These are phyloP conservation scores for Nothophoma quercina DNA, from an alignment of 2,329 filamentous ascomycete species.

Conservation along the genomic window DNA sequence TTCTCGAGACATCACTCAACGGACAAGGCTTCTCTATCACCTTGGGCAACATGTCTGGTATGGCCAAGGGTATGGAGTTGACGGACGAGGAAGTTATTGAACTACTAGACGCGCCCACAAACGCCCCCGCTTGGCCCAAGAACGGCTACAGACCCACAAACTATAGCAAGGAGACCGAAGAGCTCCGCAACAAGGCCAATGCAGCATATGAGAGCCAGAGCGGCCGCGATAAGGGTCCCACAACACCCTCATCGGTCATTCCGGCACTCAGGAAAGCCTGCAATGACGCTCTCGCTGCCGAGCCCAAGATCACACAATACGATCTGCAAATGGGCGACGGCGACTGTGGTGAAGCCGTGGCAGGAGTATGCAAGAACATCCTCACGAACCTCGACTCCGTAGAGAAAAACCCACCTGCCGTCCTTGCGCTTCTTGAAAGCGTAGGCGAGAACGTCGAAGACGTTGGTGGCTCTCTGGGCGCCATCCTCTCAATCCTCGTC, in stretches of 20 bases:
- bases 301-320: conserved; percentile 70
- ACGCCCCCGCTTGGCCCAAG: conserved; percentile 61
- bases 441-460: conserved; percentile 70
- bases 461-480: conserved; percentile 78
- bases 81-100: conserved; percentile 53
- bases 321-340: conserved; percentile 88
- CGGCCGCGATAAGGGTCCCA: conserved; percentile 33
- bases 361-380: conserved; percentile 71
- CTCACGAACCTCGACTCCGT: conserved; percentile 59
- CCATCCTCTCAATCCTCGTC: conserved; percentile 84
- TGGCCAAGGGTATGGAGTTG: conserved; percentile 52
- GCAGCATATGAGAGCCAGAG: conserved; percentile 29
- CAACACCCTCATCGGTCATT: conserved; percentile 53
- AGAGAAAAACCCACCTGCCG: conserved; percentile 57
- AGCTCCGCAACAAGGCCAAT: conserved; percentile 40
- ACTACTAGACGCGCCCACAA: conserved; percentile 60
- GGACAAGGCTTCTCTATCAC: conserved; percentile 65
- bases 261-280: conserved; percentile 53
- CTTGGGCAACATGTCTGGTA: conserved; percentile 59
- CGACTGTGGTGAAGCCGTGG: conserved; percentile 75
- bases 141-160: conserved; percentile 51
- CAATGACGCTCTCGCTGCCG: conserved; percentile 62
- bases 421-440: conserved; percentile 65
- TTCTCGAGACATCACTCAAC: conserved; percentile 63
- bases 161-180: conserved; percentile 36